Evolutionary conservation across 257 asterid genomes (phyloP), one percentile per base, ranked within the genome.

Genomic region (Knoxia roxburghii): DNA sequence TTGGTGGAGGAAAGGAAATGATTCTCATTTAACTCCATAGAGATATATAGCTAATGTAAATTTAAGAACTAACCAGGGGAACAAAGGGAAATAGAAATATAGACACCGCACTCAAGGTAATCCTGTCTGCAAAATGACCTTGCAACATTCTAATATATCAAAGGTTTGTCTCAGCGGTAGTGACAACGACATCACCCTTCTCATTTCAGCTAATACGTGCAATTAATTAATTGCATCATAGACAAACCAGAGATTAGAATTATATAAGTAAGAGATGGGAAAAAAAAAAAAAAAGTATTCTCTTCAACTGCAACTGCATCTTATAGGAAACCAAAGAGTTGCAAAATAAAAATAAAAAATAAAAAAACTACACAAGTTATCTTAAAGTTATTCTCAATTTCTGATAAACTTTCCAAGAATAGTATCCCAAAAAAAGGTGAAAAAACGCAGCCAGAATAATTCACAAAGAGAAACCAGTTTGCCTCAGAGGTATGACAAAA

Each of bases 401-500:
- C 40, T 14, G 10, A 3, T 33, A 3, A 6, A n/a, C 20, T n/a
- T 37, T 10, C 11, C 33, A 17, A 32, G 43, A 60, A 0, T 15
- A 12, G 35, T 3, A n/a, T 6, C 24, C 1, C 0, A 32, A 1
- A 26, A 55, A 55, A 0, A 66, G 1, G 10, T 24, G 1, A 5
- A 21, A 0, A 3, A 30, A 27, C 18, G 18, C 26, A 12, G 23
- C 14, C 39, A 23, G 26, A 5, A 40, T 2, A 15, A 7, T 27
- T 1, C 2, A 13, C 10, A 29, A 2, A 41, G n/a, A 37, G 20
- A 21, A 35, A 11, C 10, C 30, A 58, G 69, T 45, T 41, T 65
- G 68, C 76, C 68, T 72, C 72, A 84, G 89, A 77, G 87, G 89
- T 81, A 84, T 81, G 89, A 81, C 87, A 81, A 84, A 75, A 2